Evolutionary conservation across 2,329 filamentous ascomycete genomes (phyloP), one percentile per base, ranked within the genome.

Genomic region (Colletotrichum sp.): DNA sequence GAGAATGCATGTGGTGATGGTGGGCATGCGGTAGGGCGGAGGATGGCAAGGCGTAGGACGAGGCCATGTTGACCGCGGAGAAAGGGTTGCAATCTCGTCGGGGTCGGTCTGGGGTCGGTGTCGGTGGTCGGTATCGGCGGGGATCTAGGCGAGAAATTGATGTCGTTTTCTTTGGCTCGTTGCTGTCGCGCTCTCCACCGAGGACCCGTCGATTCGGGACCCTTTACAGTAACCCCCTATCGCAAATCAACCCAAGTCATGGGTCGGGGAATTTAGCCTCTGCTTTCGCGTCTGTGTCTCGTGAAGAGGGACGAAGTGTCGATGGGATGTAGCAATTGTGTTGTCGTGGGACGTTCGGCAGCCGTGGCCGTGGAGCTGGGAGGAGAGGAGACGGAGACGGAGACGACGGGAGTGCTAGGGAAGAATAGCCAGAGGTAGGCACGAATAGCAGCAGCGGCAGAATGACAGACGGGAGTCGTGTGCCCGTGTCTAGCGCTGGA

Each of bases 31-130:
- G 86, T 61, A 90, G 82, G 52, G 88, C 85, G 43, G 89, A 85
- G 43, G 88, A 86, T n/a, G 90, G 90, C 71, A 92, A 82, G 67
- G 87, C 85, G 80, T 90, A 92, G 26, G 90, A 88, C 48, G 89
- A 88, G 75, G 88, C 86, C 88, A 90, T 90, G 9, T 48, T 36
- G 57, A 75, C 73, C n/a, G 48, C 64, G 48, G 34, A 32, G 63
- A 34, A 28, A 21, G 36, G 64, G 39, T 32, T 61, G 18, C 18
- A 18, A 13, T 61, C 28, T n/a, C 30, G 28, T 43, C 64, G 6
- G 59, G 28, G 70, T 73, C 73, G 73, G 64, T 73, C 70, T 73
- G 70, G 70, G 70, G 66, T 75, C 66, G 66, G 21, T 24, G 71
- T 65, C 68, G 68, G 30, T 57, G 48, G 59, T 67, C 68, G 68